phyloP scores from a whole-genome alignment of 2,329 filamentous ascomycete species.

The Exophiala bonariae region DNA sequence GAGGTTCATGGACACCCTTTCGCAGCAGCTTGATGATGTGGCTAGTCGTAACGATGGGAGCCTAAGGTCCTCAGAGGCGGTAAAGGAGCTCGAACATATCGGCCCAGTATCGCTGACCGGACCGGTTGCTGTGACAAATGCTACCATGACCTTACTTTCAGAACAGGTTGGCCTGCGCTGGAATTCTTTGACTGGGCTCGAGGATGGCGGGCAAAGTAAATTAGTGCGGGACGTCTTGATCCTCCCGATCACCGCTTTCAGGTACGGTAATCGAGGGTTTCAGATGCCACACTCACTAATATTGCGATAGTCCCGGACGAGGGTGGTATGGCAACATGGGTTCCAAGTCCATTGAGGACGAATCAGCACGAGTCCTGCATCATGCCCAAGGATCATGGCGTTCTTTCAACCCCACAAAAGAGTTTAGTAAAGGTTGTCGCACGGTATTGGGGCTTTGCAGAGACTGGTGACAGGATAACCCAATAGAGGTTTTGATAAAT shows the following conservation, averaged over 20 bases:
- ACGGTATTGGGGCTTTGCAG: constrained; percentile 34
- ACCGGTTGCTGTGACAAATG: constrained; percentile 33
- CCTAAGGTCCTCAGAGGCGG: constrained; percentile 6
- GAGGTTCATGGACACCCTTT: constrained; percentile 30
- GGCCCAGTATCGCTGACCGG: constrained; percentile 35
- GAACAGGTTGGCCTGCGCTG: constrained; percentile 30
- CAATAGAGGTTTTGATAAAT: no score
- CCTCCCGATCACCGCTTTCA: constrained; percentile 37
- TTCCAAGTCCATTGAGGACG: constrained; percentile 32
- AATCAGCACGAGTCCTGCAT: constrained; percentile 32
- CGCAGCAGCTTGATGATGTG: constrained; percentile 14
- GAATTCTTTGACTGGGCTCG: constrained; percentile 33
- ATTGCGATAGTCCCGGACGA: constrained; percentile 29
- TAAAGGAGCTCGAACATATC: constrained; percentile 21
- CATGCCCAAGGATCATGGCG: constrained; percentile 35
- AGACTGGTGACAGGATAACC: constrained; percentile 26
- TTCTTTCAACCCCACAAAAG: constrained; percentile 29
- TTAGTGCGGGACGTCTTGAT: constrained; percentile 34
- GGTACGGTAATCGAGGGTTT: constrained; percentile 21
- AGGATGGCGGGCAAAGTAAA: constrained; percentile 33
- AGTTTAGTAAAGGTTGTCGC: constrained; percentile 35
- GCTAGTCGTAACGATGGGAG: constrained; percentile 9
- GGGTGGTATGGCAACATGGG: constrained; percentile 35
- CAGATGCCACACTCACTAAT: background rate
- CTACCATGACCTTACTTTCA: constrained; percentile 29